These are phyloP conservation scores for Dendrocalamus sinicus DNA, from an alignment of 176 grass and related monocot genomes.

Conservation along the genomic window DNA sequence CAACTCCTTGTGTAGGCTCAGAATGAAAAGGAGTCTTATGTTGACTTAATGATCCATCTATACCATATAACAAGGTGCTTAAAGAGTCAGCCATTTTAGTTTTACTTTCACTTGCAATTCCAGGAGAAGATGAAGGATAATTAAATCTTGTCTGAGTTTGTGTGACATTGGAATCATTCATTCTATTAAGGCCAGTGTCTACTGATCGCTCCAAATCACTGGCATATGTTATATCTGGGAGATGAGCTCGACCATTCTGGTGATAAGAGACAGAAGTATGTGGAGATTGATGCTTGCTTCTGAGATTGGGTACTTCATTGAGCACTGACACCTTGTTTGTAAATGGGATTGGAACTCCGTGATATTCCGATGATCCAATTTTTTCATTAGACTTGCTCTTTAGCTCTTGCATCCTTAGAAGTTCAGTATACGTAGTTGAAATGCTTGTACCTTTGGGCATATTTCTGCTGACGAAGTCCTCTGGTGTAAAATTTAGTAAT, in stretches of 20 bases:
- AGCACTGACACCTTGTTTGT: conserved; percentile 7
- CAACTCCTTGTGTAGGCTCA: conserved; percentile 1
- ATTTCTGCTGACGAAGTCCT: conserved; percentile 45
- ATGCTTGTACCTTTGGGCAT: conserved; percentile 21
- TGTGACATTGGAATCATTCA: conserved; percentile 32
- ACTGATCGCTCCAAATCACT: conserved; percentile 36
- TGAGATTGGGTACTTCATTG: conserved; percentile 22
- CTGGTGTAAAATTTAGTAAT: conserved; percentile 33
- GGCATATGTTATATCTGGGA: conserved; percentile 17
- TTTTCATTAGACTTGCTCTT: conserved; percentile 37
- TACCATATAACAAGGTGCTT: conserved; percentile 6
- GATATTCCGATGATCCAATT: conserved; percentile 40
- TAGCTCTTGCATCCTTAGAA: conserved; percentile 57
- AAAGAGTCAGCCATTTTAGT: conserved; percentile 36
- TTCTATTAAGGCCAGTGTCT: conserved; percentile 25
- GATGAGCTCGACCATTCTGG: conserved; percentile 37
- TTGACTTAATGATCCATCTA: conserved; percentile 41
- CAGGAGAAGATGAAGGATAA: conserved; percentile 42
- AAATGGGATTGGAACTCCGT: conserved; percentile 29
- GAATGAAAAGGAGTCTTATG: conserved; percentile 13
- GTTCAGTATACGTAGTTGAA: conserved; percentile 57
- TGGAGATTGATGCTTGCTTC: conserved; percentile 10
- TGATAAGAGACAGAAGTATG: conserved; percentile 34
- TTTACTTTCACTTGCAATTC: conserved; percentile 28
- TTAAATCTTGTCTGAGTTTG: conserved; percentile 14